phyloP scores from a whole-genome alignment of 768 basidiomycete genomes.

The Russula abietina region DNA sequence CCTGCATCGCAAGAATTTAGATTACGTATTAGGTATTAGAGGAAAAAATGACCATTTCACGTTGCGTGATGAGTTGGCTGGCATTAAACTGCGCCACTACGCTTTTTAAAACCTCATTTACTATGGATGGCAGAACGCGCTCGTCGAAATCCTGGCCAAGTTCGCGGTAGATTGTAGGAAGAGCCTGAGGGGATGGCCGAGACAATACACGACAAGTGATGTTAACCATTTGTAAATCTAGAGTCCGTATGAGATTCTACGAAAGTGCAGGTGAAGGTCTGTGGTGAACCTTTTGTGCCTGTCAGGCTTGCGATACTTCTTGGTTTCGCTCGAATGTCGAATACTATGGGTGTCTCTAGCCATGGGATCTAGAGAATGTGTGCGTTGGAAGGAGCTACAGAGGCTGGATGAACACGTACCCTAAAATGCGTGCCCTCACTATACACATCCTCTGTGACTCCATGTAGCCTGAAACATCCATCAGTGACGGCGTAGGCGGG shows the following conservation, averaged over 20 bases:
- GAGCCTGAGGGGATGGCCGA: slow-evolving; percentile 63
- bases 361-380: slow-evolving; percentile 69
- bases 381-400: not conserved
- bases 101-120: slow-evolving; percentile 96
- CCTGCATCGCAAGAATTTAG: slow-evolving; percentile 40
- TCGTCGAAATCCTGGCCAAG: slow-evolving; percentile 97
- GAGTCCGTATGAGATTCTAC: slow-evolving; percentile 22
- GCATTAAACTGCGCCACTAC: slow-evolving; percentile 99
- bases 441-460: slow-evolving; percentile 77
- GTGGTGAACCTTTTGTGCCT: slow-evolving; percentile 89
- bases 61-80: slow-evolving; percentile 94
- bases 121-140: slow-evolving; percentile 90
- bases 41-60: slow-evolving; percentile 70
- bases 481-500: not conserved
- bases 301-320: slow-evolving; percentile 94
- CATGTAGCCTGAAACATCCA: slow-evolving; percentile 54
- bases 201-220: slow-evolving; percentile 98
- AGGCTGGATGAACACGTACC: slow-evolving; percentile 40
- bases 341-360: slow-evolving; percentile 94
- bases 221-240: slow-evolving; percentile 93
- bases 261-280: slow-evolving; percentile 17
- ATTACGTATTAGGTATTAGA: not conserved
- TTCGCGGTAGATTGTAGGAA: slow-evolving; percentile 93
- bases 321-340: slow-evolving; percentile 97
- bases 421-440: slow-evolving; percentile 92